Base-by-base conservation (phyloP, 2,329 filamentous ascomycete species). In the Trichocomaceae sp. region DNA sequence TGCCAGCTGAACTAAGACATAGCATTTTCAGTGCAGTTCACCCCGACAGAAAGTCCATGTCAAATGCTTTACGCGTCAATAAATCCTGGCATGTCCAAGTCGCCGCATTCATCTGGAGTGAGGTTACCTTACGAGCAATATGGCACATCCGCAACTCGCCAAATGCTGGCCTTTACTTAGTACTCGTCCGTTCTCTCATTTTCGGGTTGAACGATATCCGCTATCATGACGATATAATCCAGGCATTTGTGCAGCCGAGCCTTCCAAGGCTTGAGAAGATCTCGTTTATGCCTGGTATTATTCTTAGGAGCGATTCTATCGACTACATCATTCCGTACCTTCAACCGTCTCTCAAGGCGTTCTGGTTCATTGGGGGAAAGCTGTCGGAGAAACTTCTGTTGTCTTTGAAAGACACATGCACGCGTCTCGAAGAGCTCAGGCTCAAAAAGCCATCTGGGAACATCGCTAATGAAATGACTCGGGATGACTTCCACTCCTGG, bases 241-340 rank as follows among this genome's bases (percentile, higher is more conserved):
- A 45, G 22, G 33, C n/a, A 26, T 29, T 44, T 19, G 9, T 22
- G 17, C 8, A 41, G 9, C 41, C 29, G 17, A 15, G n/a, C 26
- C 29, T 55, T 15, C 41, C 20, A 1, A 45, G 50, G 13, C 52
- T 55, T 6, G 23, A 39, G 5, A 46, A 39, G 13, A 45, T 55
- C 19, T 50, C 41, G 4, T 35, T 50, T n/a, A 15, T 29, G n/a
- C 47, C 52, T 22, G 39, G 39, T 13, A 19, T 44, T 12, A 15
- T 31, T 22, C 22, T 39, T 5, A 5, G 35, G 31, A 31, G 26
- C 2, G 17, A 29, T 15, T 44, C 33, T 5, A 33, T 46, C 31
- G 47, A 55, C 3, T 50, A 44, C 12, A 45, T 55, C 20, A 37
- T 49, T 22, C 37, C 47, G 13, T 46, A 50, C 9, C 41, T 55